Base-by-base conservation (phyloP, 345 rosid species). In the Ceriops zippeliana region DNA sequence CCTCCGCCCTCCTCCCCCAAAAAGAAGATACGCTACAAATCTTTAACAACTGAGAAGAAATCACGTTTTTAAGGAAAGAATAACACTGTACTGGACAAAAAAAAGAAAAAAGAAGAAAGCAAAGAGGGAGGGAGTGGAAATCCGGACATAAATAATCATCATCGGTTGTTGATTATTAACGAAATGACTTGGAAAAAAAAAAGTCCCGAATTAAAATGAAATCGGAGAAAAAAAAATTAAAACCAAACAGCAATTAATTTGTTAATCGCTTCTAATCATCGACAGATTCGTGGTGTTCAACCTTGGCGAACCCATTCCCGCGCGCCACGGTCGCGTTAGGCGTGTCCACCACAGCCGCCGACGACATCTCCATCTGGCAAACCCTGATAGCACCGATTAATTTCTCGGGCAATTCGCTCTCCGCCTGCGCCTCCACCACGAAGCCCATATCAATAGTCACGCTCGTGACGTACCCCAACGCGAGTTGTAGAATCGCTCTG, bases 401-500 rank as follows among this genome's bases (percentile, higher is more conserved):
- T 57, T 70, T 90, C 84, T 93, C 97, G 15, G 97, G 98, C 38
- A 90, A 68, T 87, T 93, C 98, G 0, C 85, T 87, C 61, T 89
- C 96, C 65, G 86, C 61, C 74, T 90, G 92, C 26, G 85, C 85
- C 81, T 93, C 97, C 69, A 83, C 97, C 17, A 90, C 62, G 54
- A 93, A 93, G 5, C 98, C 98, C 93, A 93, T 89, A 32, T 93
- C 97, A 31, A 93, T 81, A 5, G 89, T 82, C 63, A 93, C 96
- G 75, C 84, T 78, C 47, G 96, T 85, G 77, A 87, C 93, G 70
- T 80, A 84, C 17, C 97, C 90, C 81, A 93, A 67, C 24, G 92
- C 97, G 1, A 93, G 82, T 46, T 90, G 86, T 31, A 90, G 67
- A 61, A 93, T 88, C 63, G 97, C 88, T 37, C 61, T 85, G 0